Base-by-base conservation (phyloP, 2,329 filamentous ascomycete species). In the Botrytis deweyae region DNA sequence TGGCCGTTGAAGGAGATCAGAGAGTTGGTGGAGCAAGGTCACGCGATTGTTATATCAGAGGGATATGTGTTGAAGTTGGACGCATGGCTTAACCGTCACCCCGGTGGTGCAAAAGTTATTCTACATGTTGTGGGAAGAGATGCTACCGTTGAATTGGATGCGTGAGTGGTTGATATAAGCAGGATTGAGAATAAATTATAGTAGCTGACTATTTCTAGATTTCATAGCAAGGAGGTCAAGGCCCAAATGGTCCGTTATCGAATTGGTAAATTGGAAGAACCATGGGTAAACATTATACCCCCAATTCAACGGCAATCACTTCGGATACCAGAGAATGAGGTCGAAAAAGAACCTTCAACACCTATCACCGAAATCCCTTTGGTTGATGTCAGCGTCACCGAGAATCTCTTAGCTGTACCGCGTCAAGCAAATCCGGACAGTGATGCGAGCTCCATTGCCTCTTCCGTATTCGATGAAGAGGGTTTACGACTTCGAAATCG, bases 71-170 rank as follows among this genome's bases (percentile, higher is more conserved):
- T 98, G 78, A 97, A 94, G 84, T 90, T 94, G 44, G 95, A 98
- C 82, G 87, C 91, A 59, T 99, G 94, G 93, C 85, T 97, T 70
- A 89, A 89, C 68, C 98, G 93, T 80, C 96, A 98, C 80, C 96
- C 96, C 18, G 96, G 96, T 73, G 96, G 96, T 78, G 91, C 95
- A 79, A 96, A 94, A 83, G 89, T 95, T 72, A 97, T 99, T 76
- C 86, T 90, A 81, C 96, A 99, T 81, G 96, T 98, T 94, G 89
- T 98, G 75, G 94, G 94, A 75, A 90, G 92, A 83, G 94, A 97
- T 88, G 95, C 94, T 68, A 98, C 95, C 16, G 94, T 97, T 82
- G 96, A 98, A 83, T 91, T 98, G 75, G 93, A 92, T 82, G 93
- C 91, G 93, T 98, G 87, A 70, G 91, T 86, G 64, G 16, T n/a